Conservation (phyloP, 768 basidiomycete genomes). For the Leccinum obscurum region DNA sequence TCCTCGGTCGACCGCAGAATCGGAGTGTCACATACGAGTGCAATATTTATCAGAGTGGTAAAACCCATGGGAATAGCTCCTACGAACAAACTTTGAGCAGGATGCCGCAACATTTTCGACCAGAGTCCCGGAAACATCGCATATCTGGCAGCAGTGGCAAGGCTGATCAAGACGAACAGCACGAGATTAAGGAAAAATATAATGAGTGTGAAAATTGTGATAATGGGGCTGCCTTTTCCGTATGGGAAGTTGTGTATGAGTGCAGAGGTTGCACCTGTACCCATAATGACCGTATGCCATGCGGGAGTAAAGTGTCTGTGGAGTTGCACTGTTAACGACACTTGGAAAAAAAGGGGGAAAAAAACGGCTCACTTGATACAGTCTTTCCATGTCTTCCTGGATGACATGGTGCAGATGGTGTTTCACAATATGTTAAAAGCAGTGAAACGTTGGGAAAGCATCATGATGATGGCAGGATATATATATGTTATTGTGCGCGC, state of each 20-base stretch:
- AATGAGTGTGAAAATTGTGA: slow-evolving; percentile 38
- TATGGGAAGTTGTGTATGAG: slow-evolving; percentile 47
- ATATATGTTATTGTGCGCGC: neutral
- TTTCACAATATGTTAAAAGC: neutral
- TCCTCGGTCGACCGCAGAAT: neutral
- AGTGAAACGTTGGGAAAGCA: neutral
- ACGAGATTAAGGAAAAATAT: slow-evolving; percentile 42
- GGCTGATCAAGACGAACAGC: slow-evolving; percentile 38
- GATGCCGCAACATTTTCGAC: slow-evolving; percentile 46
- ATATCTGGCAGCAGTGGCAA: slow-evolving; percentile 42
- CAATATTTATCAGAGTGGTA: slow-evolving; percentile 43
- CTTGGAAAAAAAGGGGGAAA: neutral
- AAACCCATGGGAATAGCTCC: slow-evolving; percentile 47
- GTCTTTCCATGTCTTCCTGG: slow-evolving; percentile 38
- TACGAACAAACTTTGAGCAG: slow-evolving; percentile 46
- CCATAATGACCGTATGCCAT: slow-evolving; percentile 51
- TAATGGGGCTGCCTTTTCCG: slow-evolving; percentile 32
- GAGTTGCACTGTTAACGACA: neutral
- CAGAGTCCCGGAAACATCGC: slow-evolving; percentile 42
- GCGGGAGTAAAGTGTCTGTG: slow-evolving; percentile 46
- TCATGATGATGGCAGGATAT: neutral
- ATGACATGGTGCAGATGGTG: slow-evolving; percentile 8
- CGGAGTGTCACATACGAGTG: slow-evolving; percentile 30
- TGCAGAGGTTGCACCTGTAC: slow-evolving; percentile 43
- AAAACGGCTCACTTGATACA: slow-evolving; percentile 32